Base-by-base conservation (phyloP, 2,329 filamentous ascomycete species). In the Apiospora pterosperma region DNA sequence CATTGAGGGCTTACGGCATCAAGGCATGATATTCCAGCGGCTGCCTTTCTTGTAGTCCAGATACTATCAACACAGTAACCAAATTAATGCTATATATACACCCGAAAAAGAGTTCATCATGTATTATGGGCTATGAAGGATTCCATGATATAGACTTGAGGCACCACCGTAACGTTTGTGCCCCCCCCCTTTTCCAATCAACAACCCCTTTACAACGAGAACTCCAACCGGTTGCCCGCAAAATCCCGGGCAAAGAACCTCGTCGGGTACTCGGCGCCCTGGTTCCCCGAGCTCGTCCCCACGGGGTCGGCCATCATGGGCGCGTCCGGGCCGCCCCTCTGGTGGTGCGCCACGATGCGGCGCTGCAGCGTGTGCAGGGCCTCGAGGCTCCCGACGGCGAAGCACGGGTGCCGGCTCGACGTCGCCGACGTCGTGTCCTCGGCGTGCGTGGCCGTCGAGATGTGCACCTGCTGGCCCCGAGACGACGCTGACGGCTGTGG, bases 1-100 rank as follows among this genome's bases (percentile, higher is more conserved):
- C 92, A 1, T 81, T 85, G 62, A 84, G 86, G 77, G 93, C 91
- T 2, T 97, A 97, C 71, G 78, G 78, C 3, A 77, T 89, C 7
- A 72, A 76, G 65, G 41, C 63, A n/a, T 55, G 23, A 58, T 39
- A 21, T 2, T 55, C 16, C 11, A 41, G 59, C 8, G n/a, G 34
- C 8, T 34, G 48, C 28, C 19, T 55, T 55, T 12, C 28, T 55
- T 34, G 25, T 31, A 19, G 14, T 19, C 25, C 48, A 55, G 28
- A 28, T 25, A 48, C 44, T 2, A 12, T 5, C 8, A 5, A n/a
- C 28, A 44, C 60, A 41, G 60, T 19, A 62, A 34, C 19, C 21
- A 5, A 19, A 7, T 5, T 38, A 25, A 31, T 52, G 44, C 6
- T 42, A 19, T 52, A 28, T 52, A 52, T 52, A 55, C 34, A 55